Conservation (phyloP, 306 rosid genomes). For the Vigna trinervia region DNA sequence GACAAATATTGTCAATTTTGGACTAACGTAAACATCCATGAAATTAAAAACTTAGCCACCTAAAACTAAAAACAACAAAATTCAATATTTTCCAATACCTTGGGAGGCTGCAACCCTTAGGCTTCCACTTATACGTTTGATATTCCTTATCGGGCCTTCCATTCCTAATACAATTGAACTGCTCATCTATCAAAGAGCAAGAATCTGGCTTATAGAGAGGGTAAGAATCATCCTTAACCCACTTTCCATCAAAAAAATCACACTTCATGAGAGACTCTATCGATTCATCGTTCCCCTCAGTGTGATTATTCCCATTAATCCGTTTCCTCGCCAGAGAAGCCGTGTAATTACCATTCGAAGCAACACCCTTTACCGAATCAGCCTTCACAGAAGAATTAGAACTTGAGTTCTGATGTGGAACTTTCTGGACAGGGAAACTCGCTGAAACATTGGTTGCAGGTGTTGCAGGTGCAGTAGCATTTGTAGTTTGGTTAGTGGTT, state of each 20-base stretch:
- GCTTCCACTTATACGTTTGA: slow-evolving; percentile 87
- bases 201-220: slow-evolving; percentile 85
- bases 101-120: slow-evolving; percentile 80
- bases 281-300: slow-evolving; percentile 46
- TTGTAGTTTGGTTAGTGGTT: not conserved
- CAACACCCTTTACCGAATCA: slow-evolving; percentile 32
- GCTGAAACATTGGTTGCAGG: slow-evolving; percentile 16
- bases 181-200: slow-evolving; percentile 80
- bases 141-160: slow-evolving; percentile 81
- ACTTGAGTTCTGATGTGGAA: slow-evolving; percentile 2
- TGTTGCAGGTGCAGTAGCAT: slow-evolving; percentile 1
- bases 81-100: slow-evolving; percentile 41
- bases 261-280: slow-evolving; percentile 73
- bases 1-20: slow-evolving; percentile 24
- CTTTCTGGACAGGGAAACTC: not conserved
- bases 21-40: slow-evolving; percentile 12
- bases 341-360: slow-evolving; percentile 48
- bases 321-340: slow-evolving; percentile 55
- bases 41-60: not conserved
- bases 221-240: slow-evolving; percentile 81
- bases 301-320: slow-evolving; percentile 36
- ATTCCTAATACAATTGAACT: slow-evolving; percentile 77
- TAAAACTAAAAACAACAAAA: not conserved
- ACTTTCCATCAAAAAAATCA: slow-evolving; percentile 79
- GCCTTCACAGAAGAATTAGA: slow-evolving; percentile 12